Base-by-base conservation (phyloP, 2,329 filamentous ascomycete species). In the Zymoseptoria crescenta region DNA sequence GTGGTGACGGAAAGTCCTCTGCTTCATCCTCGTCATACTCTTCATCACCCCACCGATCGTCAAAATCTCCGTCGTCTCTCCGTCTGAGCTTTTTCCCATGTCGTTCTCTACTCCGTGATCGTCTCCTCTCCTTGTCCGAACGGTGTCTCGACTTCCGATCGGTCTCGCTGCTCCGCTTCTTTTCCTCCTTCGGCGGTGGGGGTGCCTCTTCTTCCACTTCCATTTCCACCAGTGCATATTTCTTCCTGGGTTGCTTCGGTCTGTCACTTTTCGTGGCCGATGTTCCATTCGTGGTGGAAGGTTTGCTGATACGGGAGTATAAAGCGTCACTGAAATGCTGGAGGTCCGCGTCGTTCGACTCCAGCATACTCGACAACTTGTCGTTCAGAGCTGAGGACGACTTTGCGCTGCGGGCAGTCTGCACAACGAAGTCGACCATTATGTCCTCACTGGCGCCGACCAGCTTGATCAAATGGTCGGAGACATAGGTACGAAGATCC, bases 1-100 rank as follows among this genome's bases (percentile, higher is more conserved):
- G 83, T 0, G 88, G 88, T 64, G 88, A 85, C 51, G 82, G 76
- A 54, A 88, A 87, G 16, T 88, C 85, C 1, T 78, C 77, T 54
- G 80, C 79, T 21, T 80, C 79, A 16, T 74, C 78, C 9, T 76
- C 77, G 3, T 77, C 78, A 0, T 73, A 71, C 27, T 89, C 88
- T 69, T 92, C 88, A 67, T 94, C 89, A 1, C 86, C 90, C 90
- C 91, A 95, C 56, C 88, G 79, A 68, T 91, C 87, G 53, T 91
- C 87, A 64, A 87, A 87, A 63, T 88, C 83, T 30, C 75, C 79
- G 41, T 72, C 67, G 54, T 79, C 78, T 61, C 78, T 74, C 59
- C 75, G 75, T 57, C 83, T 75, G 52, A 81, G 71, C 62, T 81
- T 82, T 69, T 79, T 82, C 16, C 77, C 75, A 27, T 75, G 75